Evolutionary conservation across 495 filamentous ascomycete species (phyloP), one percentile per base, ranked within the genome.

Genomic region (Aspergillus incahuasiensis): DNA sequence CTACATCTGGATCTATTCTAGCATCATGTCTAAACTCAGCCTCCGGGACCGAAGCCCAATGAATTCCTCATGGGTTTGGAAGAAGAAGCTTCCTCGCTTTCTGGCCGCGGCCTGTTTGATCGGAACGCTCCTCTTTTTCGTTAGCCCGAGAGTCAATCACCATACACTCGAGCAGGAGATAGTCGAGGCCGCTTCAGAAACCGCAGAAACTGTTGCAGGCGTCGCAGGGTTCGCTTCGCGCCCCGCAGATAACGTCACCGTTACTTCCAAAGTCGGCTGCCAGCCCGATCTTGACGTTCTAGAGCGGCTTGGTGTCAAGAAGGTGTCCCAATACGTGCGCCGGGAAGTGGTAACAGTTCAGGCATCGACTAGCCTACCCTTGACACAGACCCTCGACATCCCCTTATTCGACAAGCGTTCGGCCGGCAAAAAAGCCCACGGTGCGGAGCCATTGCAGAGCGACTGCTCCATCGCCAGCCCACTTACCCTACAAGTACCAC

Each of bases 331-430:
- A 25, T 80, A 75, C 42, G 68, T 66, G 49, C 73, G 74, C 7
- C 75, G 76, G 4, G 74, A 78, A 55, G 67, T 80, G 11, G 55
- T 74, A 0, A 64, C 67, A 22, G 47, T 62, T 18, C 52, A 63
- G 34, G 64, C 72, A 15, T 16, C 70, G 11, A 52, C 58, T 12
- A 64, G 68, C 5, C 52, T 72, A 12, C 68, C 74, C 13, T 66
- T 74, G 15, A 65, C 59, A 13, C 71, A 72, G 54, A 42, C 39
- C 12, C 45, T 79, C 30, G 57, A 75, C 3, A 44, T 55, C 34
- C 68, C 73, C 13, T 54, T 80, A 18, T 67, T 74, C 43, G 60
- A 68, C 8, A 32, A 39, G 22, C 48, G 56, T 39, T 41, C 43
- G 8, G 22, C 35, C 12, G 35, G 30, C 40, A 48, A 53, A 13